Evolutionary conservation across 805 yeast genomes (phyloP), one percentile per base, ranked within the genome.

Genomic region (Nakazawaea siamensis): DNA sequence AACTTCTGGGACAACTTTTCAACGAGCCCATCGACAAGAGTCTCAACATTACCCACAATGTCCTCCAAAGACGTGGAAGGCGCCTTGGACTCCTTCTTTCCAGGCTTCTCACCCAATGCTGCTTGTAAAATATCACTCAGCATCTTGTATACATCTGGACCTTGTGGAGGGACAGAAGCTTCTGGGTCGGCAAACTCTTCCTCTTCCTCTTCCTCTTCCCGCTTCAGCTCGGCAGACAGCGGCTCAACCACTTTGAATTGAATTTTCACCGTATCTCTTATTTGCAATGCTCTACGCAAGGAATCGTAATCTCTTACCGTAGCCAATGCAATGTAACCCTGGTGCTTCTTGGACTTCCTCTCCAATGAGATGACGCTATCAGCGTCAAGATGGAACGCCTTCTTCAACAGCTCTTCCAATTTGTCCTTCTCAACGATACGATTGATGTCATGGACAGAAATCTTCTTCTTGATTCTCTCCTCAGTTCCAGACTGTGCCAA

Each of bases 321-420:
- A 13, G 53, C 62, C 41, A 73, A 58, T 4, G 51, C 39, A 10
- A 70, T 65, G 42, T 58, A 71, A 8, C 50, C 45, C 27, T 57
- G 59, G 26, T 54, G 54, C 43, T 64, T 70, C 50, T 66, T 70
- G n/a, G 75, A 68, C 42, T 64, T 69, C 42, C 80, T 58, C 20
- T 37, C 11, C 12, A 37, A 9, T 15, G 6, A 11, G 2, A 37
- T 24, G 6, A 4, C 19, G 5, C 13, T 17, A 16, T 24, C 24
- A 5, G 5, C 17, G n/a, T 21, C 24, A 2, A 37, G 4, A 8
- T 18, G n/a, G 19, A 37, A 37, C 9, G 34, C 27, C n/a, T 26
- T 27, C 13, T 16, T 33, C 18, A 37, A 29, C 12, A 37, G 11
- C 14, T n/a, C 26, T 20, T 33, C 37, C 14, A 37, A 32, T 2